These are phyloP conservation scores for Striga hermonthica DNA, from an alignment of 305 asterid genomes.

Conservation along the genomic window DNA sequence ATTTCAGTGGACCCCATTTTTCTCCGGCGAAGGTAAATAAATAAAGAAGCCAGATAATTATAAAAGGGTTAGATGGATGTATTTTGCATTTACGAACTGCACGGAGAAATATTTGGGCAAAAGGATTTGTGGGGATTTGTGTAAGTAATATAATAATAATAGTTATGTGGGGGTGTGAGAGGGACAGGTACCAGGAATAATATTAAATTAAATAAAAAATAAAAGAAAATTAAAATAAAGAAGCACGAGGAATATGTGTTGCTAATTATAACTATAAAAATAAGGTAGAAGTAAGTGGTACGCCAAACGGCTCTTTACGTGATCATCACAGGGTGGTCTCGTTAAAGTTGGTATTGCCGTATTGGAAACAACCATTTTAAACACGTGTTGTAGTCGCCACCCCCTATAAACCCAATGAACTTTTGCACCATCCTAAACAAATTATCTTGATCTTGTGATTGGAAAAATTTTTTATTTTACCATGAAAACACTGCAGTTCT, in stretches of 20 bases:
- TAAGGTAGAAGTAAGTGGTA: slow-evolving; percentile 19
- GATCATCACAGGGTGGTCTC: too few species aligned
- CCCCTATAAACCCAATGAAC: too few species aligned
- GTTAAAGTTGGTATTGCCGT: too few species aligned
- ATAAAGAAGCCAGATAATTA: neutral
- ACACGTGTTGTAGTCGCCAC: too few species aligned
- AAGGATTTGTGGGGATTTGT: neutral
- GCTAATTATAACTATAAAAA: slow-evolving; percentile 18
- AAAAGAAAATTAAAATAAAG: slow-evolving; percentile 2
- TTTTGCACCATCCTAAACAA: too few species aligned
- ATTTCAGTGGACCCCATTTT: slow-evolving; percentile 40
- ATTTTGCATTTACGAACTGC: slow-evolving; percentile 22
- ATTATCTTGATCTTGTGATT: too few species aligned
- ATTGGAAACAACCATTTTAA: too few species aligned
- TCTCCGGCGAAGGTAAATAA: neutral
- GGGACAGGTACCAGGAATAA: too few species aligned
- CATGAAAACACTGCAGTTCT: too few species aligned
- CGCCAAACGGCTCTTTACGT: slow-evolving; percentile 21
- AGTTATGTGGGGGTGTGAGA: neutral
- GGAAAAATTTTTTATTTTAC: too few species aligned
- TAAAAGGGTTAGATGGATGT: too few species aligned
- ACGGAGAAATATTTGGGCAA: slow-evolving; percentile 12
- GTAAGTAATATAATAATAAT: slow-evolving; percentile 30
- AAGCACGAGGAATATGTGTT: slow-evolving; percentile 56
- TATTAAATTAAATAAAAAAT: neutral